Evolutionary conservation across 805 yeast genomes (phyloP), one percentile per base, ranked within the genome.

Genomic region (Candida quercuum): DNA sequence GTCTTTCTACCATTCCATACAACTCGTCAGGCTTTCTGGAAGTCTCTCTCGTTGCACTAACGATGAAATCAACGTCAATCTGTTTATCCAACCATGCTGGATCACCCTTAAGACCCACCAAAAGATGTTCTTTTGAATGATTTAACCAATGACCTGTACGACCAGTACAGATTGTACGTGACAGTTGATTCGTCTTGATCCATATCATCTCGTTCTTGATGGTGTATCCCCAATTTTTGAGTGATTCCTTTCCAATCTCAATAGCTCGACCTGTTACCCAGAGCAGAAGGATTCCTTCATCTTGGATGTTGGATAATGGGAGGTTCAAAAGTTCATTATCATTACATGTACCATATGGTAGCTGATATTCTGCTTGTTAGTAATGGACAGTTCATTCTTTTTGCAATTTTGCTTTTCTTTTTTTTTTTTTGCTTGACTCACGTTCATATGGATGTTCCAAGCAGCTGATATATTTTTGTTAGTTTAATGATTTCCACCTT

Each of bases 261-360:
- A 87, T 79, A 10, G 96, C 87, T 32, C 98, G 70, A 1, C 97
- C 97, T 1, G 98, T 91, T 10, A 91, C 97, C 98, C 97, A 89
- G 19, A 89, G 69, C 43, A 88, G 68, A 31, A 88, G 63, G 2
- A 89, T 63, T 0, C 98, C 98, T 52, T 86, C 95, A 38, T 78
- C 81, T 56, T 88, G 97, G 25, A 89, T 66, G 32, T 71, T 61
- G 26, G 73, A 71, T 57, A 89, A 70, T 20, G 86, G 81, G 18
- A 89, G 64, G 10, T 75, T 67, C 35, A 81, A 59, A 26, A 89
- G 64, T 48, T 86, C 96, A 2, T 76, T 71, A 54, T 86, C 95
- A 40, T 82, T 81, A 55, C 86, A 78, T 2, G 86, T 78, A 11
- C 86, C 85, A 56, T 82, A 80, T 5, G 87, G 87, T 41, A 76